These are phyloP conservation scores for Psophocarpus tetragonolobus DNA, from an alignment of 306 rosid genomes.

Conservation along the genomic window DNA sequence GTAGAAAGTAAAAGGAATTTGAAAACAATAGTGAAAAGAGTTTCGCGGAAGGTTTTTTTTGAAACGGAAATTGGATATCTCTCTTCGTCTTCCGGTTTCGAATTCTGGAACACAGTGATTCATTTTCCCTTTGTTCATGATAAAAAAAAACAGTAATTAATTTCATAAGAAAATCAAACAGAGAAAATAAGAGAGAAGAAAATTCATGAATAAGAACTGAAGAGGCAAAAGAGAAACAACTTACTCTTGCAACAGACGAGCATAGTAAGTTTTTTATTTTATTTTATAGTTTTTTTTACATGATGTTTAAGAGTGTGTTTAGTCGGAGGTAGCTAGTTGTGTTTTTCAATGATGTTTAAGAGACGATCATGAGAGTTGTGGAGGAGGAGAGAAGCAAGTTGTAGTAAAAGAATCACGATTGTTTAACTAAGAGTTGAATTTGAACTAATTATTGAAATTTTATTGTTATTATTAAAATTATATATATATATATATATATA, in stretches of 20 bases:
- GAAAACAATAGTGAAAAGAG: too few relatives aligned
- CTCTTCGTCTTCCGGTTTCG: slow-evolving; percentile 49
- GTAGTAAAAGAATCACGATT: too few relatives aligned
- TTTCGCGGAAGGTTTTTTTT: slow-evolving; percentile 53
- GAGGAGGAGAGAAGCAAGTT: too few relatives aligned
- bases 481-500: too few relatives aligned
- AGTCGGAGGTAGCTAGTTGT: slow-evolving; percentile 5
- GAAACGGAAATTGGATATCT: slow-evolving; percentile 44
- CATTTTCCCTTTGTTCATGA: slow-evolving; percentile 37
- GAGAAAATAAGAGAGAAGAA: too few relatives aligned
- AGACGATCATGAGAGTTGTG: too few relatives aligned
- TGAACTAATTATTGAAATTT: too few relatives aligned
- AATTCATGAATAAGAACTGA: neutral
- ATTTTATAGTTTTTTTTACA: neutral
- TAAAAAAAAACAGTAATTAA: neutral
- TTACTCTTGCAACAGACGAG: neutral
- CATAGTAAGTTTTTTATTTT: neutral
- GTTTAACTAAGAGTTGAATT: too few relatives aligned
- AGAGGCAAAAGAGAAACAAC: neutral
- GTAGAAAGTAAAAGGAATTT: neutral
- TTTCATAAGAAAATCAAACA: neutral
- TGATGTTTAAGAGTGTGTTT: neutral
- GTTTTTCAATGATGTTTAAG: too few relatives aligned
- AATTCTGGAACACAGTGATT: slow-evolving; percentile 76
- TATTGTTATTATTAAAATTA: too few relatives aligned